A percentile compares a stretch with the other conserved stretches of the same genome.
Conservation (phyloP, 2,329 filamentous ascomycete genomes). For the Phaeosphaeriaceae sp. region DNA sequence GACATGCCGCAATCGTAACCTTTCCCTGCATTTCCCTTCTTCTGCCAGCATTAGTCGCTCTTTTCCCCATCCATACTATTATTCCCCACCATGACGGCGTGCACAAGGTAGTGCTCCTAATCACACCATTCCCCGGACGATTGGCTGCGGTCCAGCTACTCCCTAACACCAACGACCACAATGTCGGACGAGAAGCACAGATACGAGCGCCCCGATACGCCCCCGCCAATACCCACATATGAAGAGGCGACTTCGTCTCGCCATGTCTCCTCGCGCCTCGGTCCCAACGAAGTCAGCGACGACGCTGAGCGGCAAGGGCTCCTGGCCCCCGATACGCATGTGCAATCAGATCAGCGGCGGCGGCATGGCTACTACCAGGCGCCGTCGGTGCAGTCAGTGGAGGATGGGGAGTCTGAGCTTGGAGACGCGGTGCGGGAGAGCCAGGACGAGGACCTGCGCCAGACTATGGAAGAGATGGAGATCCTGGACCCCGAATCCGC, state of each 20-base stretch:
- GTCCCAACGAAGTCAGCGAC: constrained; percentile 67
- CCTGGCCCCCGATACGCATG: constrained; percentile 60
- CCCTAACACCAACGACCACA: constrained; percentile 14
- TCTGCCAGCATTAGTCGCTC: constrained; percentile 20
- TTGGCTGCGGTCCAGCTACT: constrained; percentile 9
- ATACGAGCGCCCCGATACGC: constrained; percentile 54
- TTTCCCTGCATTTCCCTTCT: constrained; percentile 6
- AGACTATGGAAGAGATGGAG: constrained; percentile 80
- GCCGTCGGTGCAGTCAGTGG: constrained; percentile 83
- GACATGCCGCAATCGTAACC: background rate
- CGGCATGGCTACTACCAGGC: constrained; percentile 68
- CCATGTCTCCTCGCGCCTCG: constrained; percentile 56
- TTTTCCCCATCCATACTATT: constrained; percentile 5
- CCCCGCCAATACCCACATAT: constrained; percentile 78
- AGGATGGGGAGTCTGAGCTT: constrained; percentile 61
- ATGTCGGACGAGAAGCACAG: constrained; percentile 51
- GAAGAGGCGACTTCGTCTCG: constrained; percentile 76
- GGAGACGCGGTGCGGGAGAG: constrained; percentile 63
- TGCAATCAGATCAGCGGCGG: constrained; percentile 35
- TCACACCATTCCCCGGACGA: constrained; percentile 9
- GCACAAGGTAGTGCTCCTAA: background rate
- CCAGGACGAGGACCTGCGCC: constrained; percentile 65
- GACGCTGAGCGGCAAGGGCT: constrained; percentile 81
- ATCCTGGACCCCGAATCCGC: constrained; percentile 46
- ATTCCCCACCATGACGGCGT: background rate